Evolutionary conservation across 768 basidiomycete genomes (phyloP), one percentile per base, ranked within the genome.

Genomic region (Trametes maxima): DNA sequence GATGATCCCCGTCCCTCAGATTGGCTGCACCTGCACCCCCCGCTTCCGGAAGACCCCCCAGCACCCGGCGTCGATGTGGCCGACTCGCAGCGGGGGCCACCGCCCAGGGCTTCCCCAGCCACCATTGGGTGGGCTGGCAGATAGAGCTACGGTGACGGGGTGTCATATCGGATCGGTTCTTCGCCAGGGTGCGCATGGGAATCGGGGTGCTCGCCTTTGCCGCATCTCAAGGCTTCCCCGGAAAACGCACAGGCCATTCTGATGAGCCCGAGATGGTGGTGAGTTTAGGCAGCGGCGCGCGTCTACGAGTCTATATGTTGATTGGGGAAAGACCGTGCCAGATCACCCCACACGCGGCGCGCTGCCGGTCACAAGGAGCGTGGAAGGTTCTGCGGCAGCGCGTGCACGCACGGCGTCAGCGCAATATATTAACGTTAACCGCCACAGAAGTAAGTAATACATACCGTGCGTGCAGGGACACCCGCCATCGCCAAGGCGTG

Each of bases 251-350:
- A 36, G 17, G 28, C 28, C 21, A 40, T 36, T 43, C 48, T 43
- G 47, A 58, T 44, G 47, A 13, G 39, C 57, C 57, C 36, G 37
- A 13, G 8, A 28, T 43, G 24, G n/a, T 50, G 57, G 57, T 58
- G 57, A 58, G 57, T 58, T 50, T 58, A 58, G 57, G 48, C 57
- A 58, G 28, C 28, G 8, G 8, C 44, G 39, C 57, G 57, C 57
- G 48, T 35, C 57, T 58, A 42, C 40, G 42, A 58, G 48, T 48
- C 49, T 44, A 46, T 19, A 16, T 13, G 39, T 40, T 50, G 13
- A 10, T 42, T 50, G 33, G 37, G 57, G 48, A 42, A 58, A 25
- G 48, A 22, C 11, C 21, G 48, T 11, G 36, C 48, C 48, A 51
- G 33, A 43, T 55, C 43, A 25, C 28, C n/a, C 28, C 28, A 28